These are phyloP conservation scores for Podosphaera aphanis DNA, from an alignment of 2,329 filamentous ascomycete genomes.

Conservation along the genomic window DNA sequence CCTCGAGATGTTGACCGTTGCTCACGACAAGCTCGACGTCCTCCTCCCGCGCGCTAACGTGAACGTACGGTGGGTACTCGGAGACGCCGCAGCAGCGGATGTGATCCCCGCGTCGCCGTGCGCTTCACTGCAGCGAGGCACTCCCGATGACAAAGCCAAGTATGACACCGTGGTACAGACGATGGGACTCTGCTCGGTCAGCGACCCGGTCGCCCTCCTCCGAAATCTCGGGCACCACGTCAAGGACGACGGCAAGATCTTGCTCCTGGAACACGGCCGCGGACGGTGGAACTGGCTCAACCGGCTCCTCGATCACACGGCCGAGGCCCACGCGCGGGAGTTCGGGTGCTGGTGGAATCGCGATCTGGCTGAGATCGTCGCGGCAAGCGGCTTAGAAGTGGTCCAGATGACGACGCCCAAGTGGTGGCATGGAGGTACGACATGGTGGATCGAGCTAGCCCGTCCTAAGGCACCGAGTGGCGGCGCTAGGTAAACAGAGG, in stretches of 20 bases:
- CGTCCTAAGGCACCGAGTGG: conserved; percentile 5
- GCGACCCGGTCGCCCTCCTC: conserved; percentile 29
- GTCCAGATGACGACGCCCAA: conserved; percentile 26
- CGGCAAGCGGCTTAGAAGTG: conserved; percentile 32
- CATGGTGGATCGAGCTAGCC: conserved; percentile 32
- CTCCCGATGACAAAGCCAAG: conserved; percentile 7
- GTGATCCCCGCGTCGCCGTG: conserved; percentile 11
- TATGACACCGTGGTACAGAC: conserved; percentile 43
- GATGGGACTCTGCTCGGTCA: conserved; percentile 40
- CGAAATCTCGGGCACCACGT: conserved; percentile 27
- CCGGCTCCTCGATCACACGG: conserved; percentile 29
- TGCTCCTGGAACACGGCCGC: conserved; percentile 39
- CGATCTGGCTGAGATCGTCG: conserved; percentile 31
- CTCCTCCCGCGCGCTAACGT: conserved; percentile 19
- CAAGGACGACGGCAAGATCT: conserved; percentile 31
- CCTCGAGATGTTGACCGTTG: conserved; percentile 33
- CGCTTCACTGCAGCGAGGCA: conserved; percentile 9
- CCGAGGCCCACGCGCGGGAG: conserved; percentile 29
- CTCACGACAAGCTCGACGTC: conserved; percentile 26
- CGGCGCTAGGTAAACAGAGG: background rate
- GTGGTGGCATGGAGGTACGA: conserved; percentile 31
- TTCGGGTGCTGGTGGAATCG: conserved; percentile 49
- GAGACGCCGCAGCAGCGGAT: conserved; percentile 10
- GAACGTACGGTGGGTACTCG: conserved; percentile 19
- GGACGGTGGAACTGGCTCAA: conserved; percentile 32